These are phyloP conservation scores for Globisporangium solare DNA, from an alignment of 352 stramenopile species.

Conservation along the genomic window DNA sequence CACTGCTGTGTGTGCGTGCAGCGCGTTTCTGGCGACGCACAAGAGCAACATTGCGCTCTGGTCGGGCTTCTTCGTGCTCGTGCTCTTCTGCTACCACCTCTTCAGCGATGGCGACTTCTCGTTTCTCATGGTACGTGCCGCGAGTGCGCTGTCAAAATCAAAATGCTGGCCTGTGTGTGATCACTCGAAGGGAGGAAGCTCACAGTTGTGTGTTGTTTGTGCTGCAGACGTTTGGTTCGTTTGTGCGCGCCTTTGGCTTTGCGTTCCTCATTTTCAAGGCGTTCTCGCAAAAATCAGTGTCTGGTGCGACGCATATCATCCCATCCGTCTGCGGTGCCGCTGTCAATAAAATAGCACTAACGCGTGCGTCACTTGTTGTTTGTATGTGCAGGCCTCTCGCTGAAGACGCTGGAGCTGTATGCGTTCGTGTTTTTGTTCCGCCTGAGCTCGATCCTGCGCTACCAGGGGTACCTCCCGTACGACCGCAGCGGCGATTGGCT, in stretches of 20 bases:
- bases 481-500: conserved; percentile 97
- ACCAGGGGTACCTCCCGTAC: conserved; percentile 95
- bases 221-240: conserved; percentile 86
- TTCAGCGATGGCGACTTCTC: conserved; percentile 98
- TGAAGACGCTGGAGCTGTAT: conserved; percentile 98
- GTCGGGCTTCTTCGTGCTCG: conserved; percentile 93
- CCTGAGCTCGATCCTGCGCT: conserved; percentile 95
- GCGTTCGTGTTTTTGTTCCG: conserved; percentile 95
- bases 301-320: conserved; percentile 27
- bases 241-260: conserved; percentile 89
- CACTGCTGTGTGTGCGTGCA: conserved; percentile 7
- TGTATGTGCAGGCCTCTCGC: conserved; percentile 68
- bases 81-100: conserved; percentile 95
- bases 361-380: neutral
- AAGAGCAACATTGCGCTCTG: conserved; percentile 96
- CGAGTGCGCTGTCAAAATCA: no score
- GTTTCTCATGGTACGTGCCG: conserved; percentile 92
- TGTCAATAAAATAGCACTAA: no score
- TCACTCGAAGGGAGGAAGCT: no score
- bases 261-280: conserved; percentile 94
- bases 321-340: no score
- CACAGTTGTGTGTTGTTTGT: neutral
- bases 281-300: conserved; percentile 89
- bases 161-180: neutral
- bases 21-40: conserved; percentile 76